Evolutionary conservation across 2,329 filamentous ascomycete species (phyloP).

Genomic region (Fusarium anguioides): DNA sequence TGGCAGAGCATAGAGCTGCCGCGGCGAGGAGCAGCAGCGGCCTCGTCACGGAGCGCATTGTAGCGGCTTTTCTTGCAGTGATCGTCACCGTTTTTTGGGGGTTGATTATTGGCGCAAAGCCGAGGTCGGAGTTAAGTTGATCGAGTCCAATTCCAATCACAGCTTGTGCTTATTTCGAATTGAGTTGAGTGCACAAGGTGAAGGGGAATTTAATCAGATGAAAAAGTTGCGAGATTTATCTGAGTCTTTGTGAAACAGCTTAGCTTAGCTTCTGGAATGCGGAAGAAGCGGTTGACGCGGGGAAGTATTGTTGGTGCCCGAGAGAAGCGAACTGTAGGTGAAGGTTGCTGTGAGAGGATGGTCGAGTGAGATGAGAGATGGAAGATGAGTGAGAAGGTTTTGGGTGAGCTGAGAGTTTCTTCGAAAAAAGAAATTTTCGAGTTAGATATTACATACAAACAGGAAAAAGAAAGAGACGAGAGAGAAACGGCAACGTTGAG

Average conservation of each 20-base stretch:
- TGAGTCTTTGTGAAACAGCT: conserved; percentile 27
- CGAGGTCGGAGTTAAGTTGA: conserved; percentile 13
- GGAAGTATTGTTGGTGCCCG: conserved; percentile 29
- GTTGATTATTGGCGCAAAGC: conserved; percentile 11
- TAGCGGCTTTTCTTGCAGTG: conserved; percentile 7
- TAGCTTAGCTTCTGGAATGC: conserved; percentile 18
- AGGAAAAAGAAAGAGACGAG: conserved; percentile 19
- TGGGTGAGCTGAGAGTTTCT: background rate
- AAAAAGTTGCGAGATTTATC: conserved; percentile 26
- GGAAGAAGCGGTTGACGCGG: conserved; percentile 29
- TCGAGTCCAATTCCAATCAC: conserved; percentile 28
- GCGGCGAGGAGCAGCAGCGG: conserved; percentile 54
- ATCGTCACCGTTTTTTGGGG: conserved; percentile 1
- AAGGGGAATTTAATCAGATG: conserved; percentile 1
- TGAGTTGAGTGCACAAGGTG: conserved; percentile 10
- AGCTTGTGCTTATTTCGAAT: conserved; percentile 13
- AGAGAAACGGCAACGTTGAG: conserved; percentile 30
- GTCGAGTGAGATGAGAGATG: conserved; percentile 8
- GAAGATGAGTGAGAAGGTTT: conserved; percentile 7
- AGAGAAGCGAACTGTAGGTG: conserved; percentile 24
- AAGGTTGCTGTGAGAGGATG: conserved; percentile 23
- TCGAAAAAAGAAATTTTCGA: conserved; percentile 2
- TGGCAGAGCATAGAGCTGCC: conserved; percentile 52
- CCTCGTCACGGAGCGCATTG: conserved; percentile 44
- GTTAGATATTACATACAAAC: conserved; percentile 12